phyloP scores from a whole-genome alignment of 2,329 filamentous ascomycete genomes.

The Microsporum ferrugineum region DNA sequence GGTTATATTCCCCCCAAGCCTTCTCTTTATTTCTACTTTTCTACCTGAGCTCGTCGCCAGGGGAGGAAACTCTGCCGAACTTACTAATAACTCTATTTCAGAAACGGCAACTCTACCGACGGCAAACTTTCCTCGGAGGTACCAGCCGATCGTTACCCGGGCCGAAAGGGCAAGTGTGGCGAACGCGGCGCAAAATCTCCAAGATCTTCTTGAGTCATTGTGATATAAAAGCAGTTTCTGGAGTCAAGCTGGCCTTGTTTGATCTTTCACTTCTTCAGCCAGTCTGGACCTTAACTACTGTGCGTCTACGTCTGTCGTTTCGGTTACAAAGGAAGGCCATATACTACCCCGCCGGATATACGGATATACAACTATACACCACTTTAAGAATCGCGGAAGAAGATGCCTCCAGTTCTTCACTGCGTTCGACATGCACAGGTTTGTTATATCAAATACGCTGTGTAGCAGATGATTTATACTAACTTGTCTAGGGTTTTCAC shows the following conservation, averaged over 20 bases:
- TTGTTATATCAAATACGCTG: constrained; percentile 10
- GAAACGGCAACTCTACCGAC: background rate
- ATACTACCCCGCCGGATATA: background rate
- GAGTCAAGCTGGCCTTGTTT: background rate
- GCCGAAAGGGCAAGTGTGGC: background rate
- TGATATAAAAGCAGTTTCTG: background rate
- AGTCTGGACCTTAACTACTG: background rate
- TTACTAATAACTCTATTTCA: background rate
- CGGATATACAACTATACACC: background rate
- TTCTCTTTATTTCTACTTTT: background rate
- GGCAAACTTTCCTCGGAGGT: background rate
- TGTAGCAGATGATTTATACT: background rate
- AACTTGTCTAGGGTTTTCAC: constrained; percentile 56
- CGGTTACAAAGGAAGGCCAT: background rate
- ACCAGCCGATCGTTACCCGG: background rate
- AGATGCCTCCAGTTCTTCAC: constrained; percentile 35
- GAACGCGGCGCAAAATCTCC: background rate
- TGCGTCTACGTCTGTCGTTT: background rate
- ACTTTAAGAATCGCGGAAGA: background rate
- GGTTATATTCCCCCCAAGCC: background rate
- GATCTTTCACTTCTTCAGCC: background rate
- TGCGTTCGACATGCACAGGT: constrained; percentile 39
- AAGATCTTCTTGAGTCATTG: background rate
- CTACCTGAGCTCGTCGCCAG: background rate
- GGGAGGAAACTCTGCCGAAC: background rate